A percentile compares a stretch with the other conserved stretches of the same genome.
Conservation (phyloP, 768 basidiomycete genomes). For the Collybia mongolica region DNA sequence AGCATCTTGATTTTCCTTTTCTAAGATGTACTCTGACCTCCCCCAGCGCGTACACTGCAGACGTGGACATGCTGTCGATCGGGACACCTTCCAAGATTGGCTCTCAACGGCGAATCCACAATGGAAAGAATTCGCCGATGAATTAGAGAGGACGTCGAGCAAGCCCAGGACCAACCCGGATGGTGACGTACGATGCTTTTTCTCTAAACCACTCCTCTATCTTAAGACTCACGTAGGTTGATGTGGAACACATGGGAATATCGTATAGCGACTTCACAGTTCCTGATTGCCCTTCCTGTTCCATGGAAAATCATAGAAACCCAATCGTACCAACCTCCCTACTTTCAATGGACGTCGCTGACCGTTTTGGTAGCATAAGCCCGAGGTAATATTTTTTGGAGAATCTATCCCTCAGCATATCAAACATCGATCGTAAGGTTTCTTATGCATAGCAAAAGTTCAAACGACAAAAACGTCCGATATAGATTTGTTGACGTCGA, state of each 20-base stretch:
- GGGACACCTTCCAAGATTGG: slow-evolving; percentile 71
- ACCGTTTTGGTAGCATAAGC: slow-evolving; percentile 58
- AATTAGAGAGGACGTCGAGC: slow-evolving; percentile 54
- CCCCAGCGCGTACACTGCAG: slow-evolving; percentile 76
- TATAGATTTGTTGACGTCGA: slow-evolving; percentile 59
- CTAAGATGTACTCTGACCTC: neutral
- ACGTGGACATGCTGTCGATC: slow-evolving; percentile 64
- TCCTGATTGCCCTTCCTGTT: slow-evolving; percentile 74
- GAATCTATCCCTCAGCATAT: slow-evolving; percentile 73
- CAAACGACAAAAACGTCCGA: neutral
- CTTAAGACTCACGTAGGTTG: slow-evolving; percentile 53
- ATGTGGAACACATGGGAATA: slow-evolving; percentile 65
- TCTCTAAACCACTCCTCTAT: neutral
- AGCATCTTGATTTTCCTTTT: neutral
- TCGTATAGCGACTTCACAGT: slow-evolving; percentile 77
- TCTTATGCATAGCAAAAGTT: neutral
- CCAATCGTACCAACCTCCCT: slow-evolving; percentile 47
- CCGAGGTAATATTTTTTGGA: slow-evolving; percentile 86
- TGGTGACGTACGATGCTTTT: slow-evolving; percentile 67
- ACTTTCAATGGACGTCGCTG: neutral
- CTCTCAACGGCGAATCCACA: slow-evolving; percentile 73
- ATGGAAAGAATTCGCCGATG: slow-evolving; percentile 72
- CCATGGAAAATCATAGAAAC: slow-evolving; percentile 52
- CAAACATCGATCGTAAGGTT: slow-evolving; percentile 69
- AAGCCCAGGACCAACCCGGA: slow-evolving; percentile 87